Percentiles rank a stretch among this genome's conserved stretches.
Conservation (phyloP, 768 basidiomycete genomes). For the Brasilioporus rufonigricans region DNA sequence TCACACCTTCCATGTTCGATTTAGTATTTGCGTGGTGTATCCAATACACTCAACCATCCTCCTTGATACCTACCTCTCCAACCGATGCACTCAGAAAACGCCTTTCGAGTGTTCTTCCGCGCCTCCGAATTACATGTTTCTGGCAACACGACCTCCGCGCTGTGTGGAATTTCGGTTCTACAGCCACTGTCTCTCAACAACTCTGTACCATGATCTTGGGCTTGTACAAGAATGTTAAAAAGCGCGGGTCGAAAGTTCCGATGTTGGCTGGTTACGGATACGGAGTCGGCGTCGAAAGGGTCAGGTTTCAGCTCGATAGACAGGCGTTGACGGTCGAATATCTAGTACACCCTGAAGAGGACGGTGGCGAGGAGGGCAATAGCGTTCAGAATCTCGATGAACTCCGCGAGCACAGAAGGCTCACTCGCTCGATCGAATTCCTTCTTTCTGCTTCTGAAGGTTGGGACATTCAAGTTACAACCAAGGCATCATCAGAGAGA, state of each 20-base stretch:
- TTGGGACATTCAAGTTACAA: slow-evolving; percentile 84
- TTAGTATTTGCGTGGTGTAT: slow-evolving; percentile 94
- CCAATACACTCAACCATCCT: slow-evolving; percentile 53
- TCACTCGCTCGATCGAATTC: slow-evolving; percentile 79
- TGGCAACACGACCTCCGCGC: slow-evolving; percentile 94
- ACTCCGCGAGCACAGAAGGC: slow-evolving; percentile 64
- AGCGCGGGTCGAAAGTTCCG: slow-evolving; percentile 73
- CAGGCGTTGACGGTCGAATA: slow-evolving; percentile 84
- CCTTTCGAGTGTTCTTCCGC: slow-evolving; percentile 30
- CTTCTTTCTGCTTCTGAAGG: slow-evolving; percentile 72
- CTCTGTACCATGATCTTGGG: slow-evolving; percentile 84
- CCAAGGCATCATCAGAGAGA: slow-evolving; percentile 69
- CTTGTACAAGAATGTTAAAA: slow-evolving; percentile 75
- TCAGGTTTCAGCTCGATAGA: slow-evolving; percentile 77
- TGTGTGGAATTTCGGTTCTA: slow-evolving; percentile 75
- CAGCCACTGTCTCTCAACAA: slow-evolving; percentile 68
- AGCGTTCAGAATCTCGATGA: slow-evolving; percentile 55
- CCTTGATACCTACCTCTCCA: slow-evolving; percentile 32
- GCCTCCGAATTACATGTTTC: slow-evolving; percentile 83
- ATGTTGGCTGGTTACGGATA: slow-evolving; percentile 75
- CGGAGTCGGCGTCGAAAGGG: slow-evolving; percentile 75
- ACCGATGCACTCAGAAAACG: slow-evolving; percentile 36
- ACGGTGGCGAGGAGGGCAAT: slow-evolving; percentile 24
- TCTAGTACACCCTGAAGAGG: slow-evolving; percentile 70
- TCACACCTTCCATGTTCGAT: slow-evolving; percentile 6